These are phyloP conservation scores for Pseudonitzschia multistriata DNA, from an alignment of 108 stramenopile genomes.

Conservation along the genomic window DNA sequence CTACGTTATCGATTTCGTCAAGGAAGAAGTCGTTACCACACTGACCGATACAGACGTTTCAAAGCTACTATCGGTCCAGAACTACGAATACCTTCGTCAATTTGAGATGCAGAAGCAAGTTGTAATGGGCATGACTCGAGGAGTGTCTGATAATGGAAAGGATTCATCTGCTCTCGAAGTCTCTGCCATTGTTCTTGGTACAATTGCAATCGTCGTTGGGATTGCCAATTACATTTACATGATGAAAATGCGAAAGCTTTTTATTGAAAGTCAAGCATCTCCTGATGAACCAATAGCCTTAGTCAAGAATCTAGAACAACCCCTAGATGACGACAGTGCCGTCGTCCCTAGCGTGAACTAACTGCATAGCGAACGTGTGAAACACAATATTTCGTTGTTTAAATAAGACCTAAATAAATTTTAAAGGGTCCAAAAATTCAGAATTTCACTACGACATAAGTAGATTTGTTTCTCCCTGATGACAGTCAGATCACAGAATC, in stretches of 20 bases:
- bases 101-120: constrained; percentile 7
- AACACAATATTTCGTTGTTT: too few relatives aligned
- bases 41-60: constrained; percentile 7
- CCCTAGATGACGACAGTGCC: not conserved
- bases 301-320: not conserved
- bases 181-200: not conserved
- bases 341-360: constrained; percentile 1
- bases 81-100: constrained; percentile 13
- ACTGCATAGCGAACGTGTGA: too few relatives aligned
- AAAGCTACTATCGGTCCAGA: constrained; percentile 21
- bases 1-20: constrained; percentile 24
- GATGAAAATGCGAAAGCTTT: not conserved
- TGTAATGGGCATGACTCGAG: not conserved
- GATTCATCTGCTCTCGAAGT: not conserved
- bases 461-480: too few relatives aligned
- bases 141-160: not conserved
- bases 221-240: constrained; percentile 9
- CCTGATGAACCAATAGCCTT: too few relatives aligned
- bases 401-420: too few relatives aligned
- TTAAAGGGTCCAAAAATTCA: too few relatives aligned
- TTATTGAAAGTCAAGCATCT: not conserved
- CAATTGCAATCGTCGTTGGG: not conserved
- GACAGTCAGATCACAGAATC: too few relatives aligned
- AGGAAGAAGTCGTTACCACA: constrained; percentile 14
- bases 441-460: too few relatives aligned